Percentiles rank a stretch among this genome's conserved stretches.
Evolutionary conservation across 352 stramenopile species (phyloP).

Genomic region (Phytopythium sindhum): DNA sequence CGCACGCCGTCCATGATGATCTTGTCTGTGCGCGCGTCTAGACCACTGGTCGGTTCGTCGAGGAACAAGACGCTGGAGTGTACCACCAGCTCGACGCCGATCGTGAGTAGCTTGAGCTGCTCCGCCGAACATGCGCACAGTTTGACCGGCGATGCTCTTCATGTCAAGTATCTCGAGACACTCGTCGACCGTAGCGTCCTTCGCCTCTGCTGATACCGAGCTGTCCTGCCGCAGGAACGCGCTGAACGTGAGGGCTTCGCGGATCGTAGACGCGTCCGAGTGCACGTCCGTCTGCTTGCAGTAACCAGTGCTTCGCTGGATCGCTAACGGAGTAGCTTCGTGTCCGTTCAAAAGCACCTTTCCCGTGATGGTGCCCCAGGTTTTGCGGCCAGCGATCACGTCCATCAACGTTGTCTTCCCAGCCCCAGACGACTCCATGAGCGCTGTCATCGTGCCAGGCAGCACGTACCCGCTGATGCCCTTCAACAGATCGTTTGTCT

Average conservation of each 20-base stretch:
- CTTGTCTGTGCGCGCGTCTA: slow-evolving; percentile 76
- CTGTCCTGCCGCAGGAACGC: slow-evolving; percentile 55
- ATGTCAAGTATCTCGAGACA: slow-evolving; percentile 26
- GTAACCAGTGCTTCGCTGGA: slow-evolving; percentile 29
- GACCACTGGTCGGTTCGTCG: slow-evolving; percentile 67
- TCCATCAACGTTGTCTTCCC: slow-evolving; percentile 93
- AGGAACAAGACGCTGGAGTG: slow-evolving; percentile 80
- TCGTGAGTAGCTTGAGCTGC: slow-evolving; percentile 45
- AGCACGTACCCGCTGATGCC: slow-evolving; percentile 32
- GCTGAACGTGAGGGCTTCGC: slow-evolving; percentile 85
- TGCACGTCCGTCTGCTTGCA: slow-evolving; percentile 84
- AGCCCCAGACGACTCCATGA: slow-evolving; percentile 58
- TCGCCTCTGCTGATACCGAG: slow-evolving; percentile 20
- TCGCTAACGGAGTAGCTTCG: slow-evolving; percentile 23
- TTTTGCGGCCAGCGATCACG: slow-evolving; percentile 90
- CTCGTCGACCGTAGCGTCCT: slow-evolving; percentile 27
- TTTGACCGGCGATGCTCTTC: slow-evolving; percentile 24
- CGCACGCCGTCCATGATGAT: slow-evolving; percentile 79
- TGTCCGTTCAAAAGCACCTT: slow-evolving; percentile 85
- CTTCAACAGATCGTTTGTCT: slow-evolving; percentile 34
- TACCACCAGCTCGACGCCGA: slow-evolving; percentile 66
- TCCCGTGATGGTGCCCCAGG: slow-evolving; percentile 65
- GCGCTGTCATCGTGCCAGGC: slow-evolving; percentile 41
- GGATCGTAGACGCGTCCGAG: slow-evolving; percentile 78
- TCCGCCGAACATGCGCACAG: slow-evolving; percentile 33